Evolutionary conservation across 352 stramenopile species (phyloP).

Genomic region (Phytophthora cactorum): DNA sequence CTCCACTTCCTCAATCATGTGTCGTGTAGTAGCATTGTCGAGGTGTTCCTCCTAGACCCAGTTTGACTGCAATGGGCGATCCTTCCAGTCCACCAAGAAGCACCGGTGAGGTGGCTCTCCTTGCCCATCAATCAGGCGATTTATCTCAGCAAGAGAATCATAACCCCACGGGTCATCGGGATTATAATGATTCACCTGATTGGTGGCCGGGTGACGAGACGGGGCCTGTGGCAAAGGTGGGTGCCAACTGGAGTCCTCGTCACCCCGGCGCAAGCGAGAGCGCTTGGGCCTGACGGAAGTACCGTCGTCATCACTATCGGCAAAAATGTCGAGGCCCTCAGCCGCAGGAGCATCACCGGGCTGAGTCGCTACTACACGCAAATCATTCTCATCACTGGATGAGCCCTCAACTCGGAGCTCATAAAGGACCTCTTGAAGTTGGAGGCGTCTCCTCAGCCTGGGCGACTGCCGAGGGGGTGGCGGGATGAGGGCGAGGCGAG

Average conservation of each 20-base stretch:
- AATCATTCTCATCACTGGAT: no score
- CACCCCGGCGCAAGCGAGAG: neutral
- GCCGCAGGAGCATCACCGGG: no score
- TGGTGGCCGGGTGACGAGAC: neutral
- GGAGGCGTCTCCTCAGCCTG: no score
- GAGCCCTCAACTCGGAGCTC: no score
- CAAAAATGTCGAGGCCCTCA: neutral
- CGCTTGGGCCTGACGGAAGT: no score
- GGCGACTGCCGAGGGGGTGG: no score
- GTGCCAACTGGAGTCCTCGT: neutral
- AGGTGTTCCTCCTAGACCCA: conserved; percentile 17
- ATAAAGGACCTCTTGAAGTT: no score
- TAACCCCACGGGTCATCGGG: neutral
- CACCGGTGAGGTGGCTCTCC: neutral
- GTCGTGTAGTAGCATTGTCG: neutral
- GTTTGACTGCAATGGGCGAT: neutral
- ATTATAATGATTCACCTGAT: conserved; percentile 12
- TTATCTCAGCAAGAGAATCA: no score
- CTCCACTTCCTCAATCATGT: neutral
- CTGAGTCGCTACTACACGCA: no score
- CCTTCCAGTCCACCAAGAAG: conserved; percentile 14
- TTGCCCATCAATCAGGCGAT: no score
- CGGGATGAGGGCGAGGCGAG: no score
- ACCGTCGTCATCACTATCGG: neutral
- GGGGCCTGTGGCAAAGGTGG: neutral